Conservation (phyloP, 2,329 filamentous ascomycete genomes). For the Didymosphaeria variabile region DNA sequence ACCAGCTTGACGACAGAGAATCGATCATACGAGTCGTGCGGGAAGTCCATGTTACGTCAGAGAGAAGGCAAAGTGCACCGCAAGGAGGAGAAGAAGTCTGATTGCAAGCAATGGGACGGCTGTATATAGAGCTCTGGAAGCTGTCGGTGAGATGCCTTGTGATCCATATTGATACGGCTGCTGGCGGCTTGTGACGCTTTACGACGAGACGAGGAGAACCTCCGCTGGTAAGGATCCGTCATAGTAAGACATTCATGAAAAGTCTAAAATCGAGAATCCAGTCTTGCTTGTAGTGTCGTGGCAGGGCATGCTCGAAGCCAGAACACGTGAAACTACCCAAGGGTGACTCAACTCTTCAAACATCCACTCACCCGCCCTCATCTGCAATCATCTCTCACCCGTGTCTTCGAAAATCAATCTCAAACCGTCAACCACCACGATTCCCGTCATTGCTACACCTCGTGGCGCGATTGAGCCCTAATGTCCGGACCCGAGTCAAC, state of each 20-base stretch:
- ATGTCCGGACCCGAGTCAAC: conserved; percentile 8
- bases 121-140: not conserved
- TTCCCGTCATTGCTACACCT: not conserved
- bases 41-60: conserved; percentile 33
- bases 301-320: not conserved
- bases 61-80: conserved; percentile 13
- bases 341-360: not conserved
- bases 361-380: not conserved
- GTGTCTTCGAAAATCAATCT: not conserved
- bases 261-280: not conserved
- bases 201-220: not conserved
- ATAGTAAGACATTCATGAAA: not conserved
- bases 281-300: not conserved
- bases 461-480: not conserved
- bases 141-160: not conserved
- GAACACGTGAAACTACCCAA: not conserved
- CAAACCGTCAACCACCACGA: not conserved
- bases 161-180: not conserved
- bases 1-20: conserved; percentile 21
- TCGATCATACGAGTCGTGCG: conserved; percentile 34
- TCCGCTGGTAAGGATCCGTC: not conserved
- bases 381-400: not conserved
- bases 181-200: not conserved
- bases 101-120: not conserved
- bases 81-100: not conserved